Evolutionary conservation across 2,329 filamentous ascomycete genomes (phyloP), one percentile per base, ranked within the genome.

Genomic region (Penicillium oxalicum): DNA sequence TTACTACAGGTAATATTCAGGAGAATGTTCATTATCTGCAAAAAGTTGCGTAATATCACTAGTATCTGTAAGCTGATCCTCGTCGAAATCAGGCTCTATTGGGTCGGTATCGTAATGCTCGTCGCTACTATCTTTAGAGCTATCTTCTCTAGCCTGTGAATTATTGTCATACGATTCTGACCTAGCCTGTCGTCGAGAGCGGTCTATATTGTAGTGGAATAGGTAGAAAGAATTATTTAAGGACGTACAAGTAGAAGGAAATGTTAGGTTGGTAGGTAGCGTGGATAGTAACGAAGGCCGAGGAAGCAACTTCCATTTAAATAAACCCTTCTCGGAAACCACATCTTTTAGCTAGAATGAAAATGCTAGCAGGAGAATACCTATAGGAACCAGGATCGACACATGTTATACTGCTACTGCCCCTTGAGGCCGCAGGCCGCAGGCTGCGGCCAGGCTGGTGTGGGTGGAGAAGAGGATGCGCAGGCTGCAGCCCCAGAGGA

Each of bases 1-100:
- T 42, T 57, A 36, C 45, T 53, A 32, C 37, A 57, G 53, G 44
- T 57, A 57, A 36, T 53, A 57, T 32, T 57, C 50, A 7, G 52
- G 50, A 34, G 45, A 40, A 48, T 57, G 37, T 39, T 57, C 26
- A 40, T 57, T 57, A 41, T 57, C 48, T 34, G 48, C 45, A 46
- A 56, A 58, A 32, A 58, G 48, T 40, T 51, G 34, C 37, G 47
- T 46, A 24, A 45, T 26, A 51, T 57, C 42, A 42, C 35, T 44
- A 27, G 43, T 11, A 52, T 57, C 45, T 12, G 47, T 24, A 9
- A 39, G 36, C 37, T 54, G 24, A 33, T 18, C 44, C 39, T 28
- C 45, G 11, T 53, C 43, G 33, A 52, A 49, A 37, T 55, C 49
- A 40, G 45, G 49, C 42, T 54, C 51, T 44, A 40, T 55, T 25